Percentiles rank a stretch among this genome's conserved stretches.
phyloP scores from a whole-genome alignment of 129 eudicot species.

The Artemisia tridentata region DNA sequence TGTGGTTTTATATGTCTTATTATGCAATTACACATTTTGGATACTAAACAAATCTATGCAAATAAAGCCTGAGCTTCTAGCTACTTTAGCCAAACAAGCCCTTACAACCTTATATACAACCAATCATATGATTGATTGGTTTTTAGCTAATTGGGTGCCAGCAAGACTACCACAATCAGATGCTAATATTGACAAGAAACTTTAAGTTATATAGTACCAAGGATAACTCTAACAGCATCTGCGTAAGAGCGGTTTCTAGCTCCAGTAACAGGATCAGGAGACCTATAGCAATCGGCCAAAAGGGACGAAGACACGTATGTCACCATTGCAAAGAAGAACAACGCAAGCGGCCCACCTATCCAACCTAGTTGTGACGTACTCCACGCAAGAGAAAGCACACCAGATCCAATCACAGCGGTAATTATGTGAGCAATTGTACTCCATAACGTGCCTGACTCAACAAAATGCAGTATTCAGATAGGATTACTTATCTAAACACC shows the following conservation, averaged over 20 bases:
- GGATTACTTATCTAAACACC: not conserved
- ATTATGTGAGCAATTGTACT: conserved; percentile 71
- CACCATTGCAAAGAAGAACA: conserved; percentile 56
- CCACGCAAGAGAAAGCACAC: conserved; percentile 81
- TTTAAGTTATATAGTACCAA: conserved; percentile 39
- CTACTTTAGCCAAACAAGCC: too few species aligned
- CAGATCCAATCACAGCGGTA: conserved; percentile 80
- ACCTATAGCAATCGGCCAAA: conserved; percentile 68
- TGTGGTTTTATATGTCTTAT: too few species aligned
- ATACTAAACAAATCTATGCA: too few species aligned
- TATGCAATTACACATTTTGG: too few species aligned
- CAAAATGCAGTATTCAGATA: not conserved
- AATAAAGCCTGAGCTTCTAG: too few species aligned
- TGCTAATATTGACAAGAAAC: not conserved
- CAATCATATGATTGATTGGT: too few species aligned
- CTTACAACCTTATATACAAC: too few species aligned
- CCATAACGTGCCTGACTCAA: conserved; percentile 57
- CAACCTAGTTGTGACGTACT: conserved; percentile 74
- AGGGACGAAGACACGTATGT: conserved; percentile 66
- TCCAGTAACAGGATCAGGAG: conserved; percentile 70
- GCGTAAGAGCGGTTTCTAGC: conserved; percentile 49
- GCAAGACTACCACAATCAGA: not conserved
- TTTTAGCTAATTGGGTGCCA: too few species aligned
- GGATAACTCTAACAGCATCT: conserved; percentile 63
- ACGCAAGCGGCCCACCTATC: conserved; percentile 68